Evolutionary conservation across 2,329 filamentous ascomycete genomes (phyloP).

Genomic region (Alternaria burnsii): DNA sequence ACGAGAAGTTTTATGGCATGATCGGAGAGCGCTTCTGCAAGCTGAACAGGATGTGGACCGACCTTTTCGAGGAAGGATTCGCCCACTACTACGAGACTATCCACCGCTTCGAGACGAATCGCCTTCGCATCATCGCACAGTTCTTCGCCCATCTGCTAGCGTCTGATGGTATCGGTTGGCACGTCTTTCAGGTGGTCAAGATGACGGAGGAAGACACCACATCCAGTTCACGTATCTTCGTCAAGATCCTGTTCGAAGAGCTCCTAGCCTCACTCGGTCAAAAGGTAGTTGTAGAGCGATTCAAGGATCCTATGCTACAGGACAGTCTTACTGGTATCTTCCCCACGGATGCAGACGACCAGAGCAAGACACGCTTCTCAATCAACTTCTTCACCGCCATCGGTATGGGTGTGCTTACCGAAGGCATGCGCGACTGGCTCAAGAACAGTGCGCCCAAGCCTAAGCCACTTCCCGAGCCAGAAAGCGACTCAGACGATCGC

Average conservation of each 20-base stretch:
- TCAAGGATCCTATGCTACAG: constrained; percentile 78
- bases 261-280: constrained; percentile 87
- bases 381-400: constrained; percentile 99
- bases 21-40: constrained; percentile 96
- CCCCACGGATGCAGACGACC: constrained; percentile 79
- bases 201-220: constrained; percentile 98
- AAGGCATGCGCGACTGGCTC: constrained; percentile 91
- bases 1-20: constrained; percentile 95
- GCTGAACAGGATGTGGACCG: constrained; percentile 92
- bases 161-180: constrained; percentile 90
- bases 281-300: constrained; percentile 75
- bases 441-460: constrained; percentile 86
- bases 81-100: constrained; percentile 96
- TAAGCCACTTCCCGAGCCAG: constrained; percentile 60
- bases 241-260: constrained; percentile 97
- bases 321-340: constrained; percentile 86
- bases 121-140: constrained; percentile 90
- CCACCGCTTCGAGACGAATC: constrained; percentile 95
- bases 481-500: constrained; percentile 44
- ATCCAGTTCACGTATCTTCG: constrained; percentile 94
- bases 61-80: constrained; percentile 90
- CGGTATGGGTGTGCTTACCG: constrained; percentile 92
- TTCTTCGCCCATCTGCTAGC: constrained; percentile 93
- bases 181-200: constrained; percentile 83
- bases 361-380: constrained; percentile 90